Base-by-base conservation (phyloP, 345 rosid species). In the Melastoma malabathricum region DNA sequence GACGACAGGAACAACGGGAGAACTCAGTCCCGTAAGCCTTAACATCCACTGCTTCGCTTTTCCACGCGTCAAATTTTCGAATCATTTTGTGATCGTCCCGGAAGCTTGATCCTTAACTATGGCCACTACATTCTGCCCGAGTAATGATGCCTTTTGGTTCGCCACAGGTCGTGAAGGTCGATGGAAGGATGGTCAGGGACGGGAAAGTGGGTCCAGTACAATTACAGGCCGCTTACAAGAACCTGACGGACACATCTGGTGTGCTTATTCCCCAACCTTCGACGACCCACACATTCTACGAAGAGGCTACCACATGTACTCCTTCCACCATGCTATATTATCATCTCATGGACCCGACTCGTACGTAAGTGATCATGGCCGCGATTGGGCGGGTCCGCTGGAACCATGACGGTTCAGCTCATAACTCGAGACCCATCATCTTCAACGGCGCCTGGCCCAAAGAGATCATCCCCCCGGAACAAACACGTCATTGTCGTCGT, bases 1-100 rank as follows among this genome's bases (percentile, higher is more conserved):
- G 85, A 85, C 95, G 17, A 89, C 95, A 0, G 95, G 97, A 67
- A 85, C 93, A 8, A 85, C 83, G 95, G 93, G 97, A 69, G 97
- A 89, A 66, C 71, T 85, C 46, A 83, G 81, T 22, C 93, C 89
- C 55, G 93, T 77, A 63, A 69, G 84, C 19, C 18, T 10, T 50
- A 44, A 16, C 23, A 27, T 20, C 23, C 1, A 7, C 10, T 31
- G 38, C 38, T 31, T 31, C 38, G 38, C 10, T 31, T 31, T 9
- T 6, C 25, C 25, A 22, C 10, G 38, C 5, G 38, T 31, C 38
- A 31, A 31, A 31, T 31, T 31, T 31, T 31, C 9, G 10, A 6
- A 31, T 31, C 38, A 31, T 31, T 31, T 2, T 31, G 31, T 27
- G 6, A 3, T 27, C 6, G 31, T 27, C 31, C 6, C 31, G 31